These are phyloP conservation scores for Dicorynia guianensis DNA, from an alignment of 306 rosid species.

Conservation along the genomic window DNA sequence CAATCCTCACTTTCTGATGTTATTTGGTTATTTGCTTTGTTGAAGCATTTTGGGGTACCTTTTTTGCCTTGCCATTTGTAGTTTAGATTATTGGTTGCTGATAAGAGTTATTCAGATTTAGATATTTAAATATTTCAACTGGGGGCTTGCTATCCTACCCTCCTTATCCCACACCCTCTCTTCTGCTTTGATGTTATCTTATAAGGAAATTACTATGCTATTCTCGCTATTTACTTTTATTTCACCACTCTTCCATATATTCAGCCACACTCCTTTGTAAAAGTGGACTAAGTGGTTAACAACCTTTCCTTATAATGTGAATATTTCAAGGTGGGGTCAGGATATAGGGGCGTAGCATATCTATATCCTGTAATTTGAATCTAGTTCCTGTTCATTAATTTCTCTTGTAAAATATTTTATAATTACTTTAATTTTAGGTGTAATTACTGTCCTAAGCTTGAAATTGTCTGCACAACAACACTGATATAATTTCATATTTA, in stretches of 20 bases:
- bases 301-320: too few relatives aligned
- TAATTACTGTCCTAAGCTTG: not conserved
- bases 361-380: too few relatives aligned
- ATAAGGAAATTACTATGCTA: too few relatives aligned
- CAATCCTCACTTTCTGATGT: not conserved
- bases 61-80: not conserved
- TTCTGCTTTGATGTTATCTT: too few relatives aligned
- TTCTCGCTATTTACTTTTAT: too few relatives aligned
- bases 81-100: not conserved
- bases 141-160: too few relatives aligned
- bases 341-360: too few relatives aligned
- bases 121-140: not conserved
- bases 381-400: not conserved
- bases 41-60: not conserved
- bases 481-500: not conserved
- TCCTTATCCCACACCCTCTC: too few relatives aligned
- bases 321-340: too few relatives aligned
- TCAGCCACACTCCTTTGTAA: too few relatives aligned
- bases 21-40: constrained; percentile 23
- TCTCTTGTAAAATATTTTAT: not conserved
- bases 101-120: not conserved
- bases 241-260: too few relatives aligned
- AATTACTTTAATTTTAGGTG: constrained; percentile 1
- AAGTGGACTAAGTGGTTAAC: too few relatives aligned
- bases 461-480: not conserved